phyloP scores from a whole-genome alignment of 441 rosid species.

The Melastoma candidum region DNA sequence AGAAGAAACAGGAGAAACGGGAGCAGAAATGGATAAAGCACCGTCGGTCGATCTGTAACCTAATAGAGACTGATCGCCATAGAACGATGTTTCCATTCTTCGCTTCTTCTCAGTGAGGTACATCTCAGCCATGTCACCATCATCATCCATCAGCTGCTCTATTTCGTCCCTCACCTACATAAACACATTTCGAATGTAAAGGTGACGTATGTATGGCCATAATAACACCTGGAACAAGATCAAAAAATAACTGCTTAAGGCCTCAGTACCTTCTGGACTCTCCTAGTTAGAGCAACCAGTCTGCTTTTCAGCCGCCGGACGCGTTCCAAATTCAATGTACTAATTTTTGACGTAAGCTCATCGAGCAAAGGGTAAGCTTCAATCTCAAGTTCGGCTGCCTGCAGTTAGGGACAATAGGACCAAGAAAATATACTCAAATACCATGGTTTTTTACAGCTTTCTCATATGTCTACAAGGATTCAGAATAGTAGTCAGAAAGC shows the following conservation, averaged over 20 bases:
- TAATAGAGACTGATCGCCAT: conserved; percentile 66
- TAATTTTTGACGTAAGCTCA: conserved; percentile 94
- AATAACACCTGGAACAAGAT: background rate
- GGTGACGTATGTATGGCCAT: too few relatives aligned
- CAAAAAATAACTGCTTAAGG: too few relatives aligned
- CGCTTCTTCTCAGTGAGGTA: conserved; percentile 91
- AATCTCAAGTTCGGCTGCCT: conserved; percentile 97
- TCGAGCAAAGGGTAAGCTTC: conserved; percentile 97
- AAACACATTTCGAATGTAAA: conserved; percentile 1
- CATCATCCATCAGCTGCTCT: conserved; percentile 99
- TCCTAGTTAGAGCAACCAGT: conserved; percentile 86
- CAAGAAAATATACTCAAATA: too few relatives aligned
- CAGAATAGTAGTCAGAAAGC: too few relatives aligned
- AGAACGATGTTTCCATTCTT: conserved; percentile 68
- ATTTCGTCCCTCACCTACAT: conserved; percentile 91
- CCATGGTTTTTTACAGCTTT: too few relatives aligned
- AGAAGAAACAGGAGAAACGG: conserved; percentile 91
- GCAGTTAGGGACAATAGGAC: background rate
- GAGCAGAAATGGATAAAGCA: conserved; percentile 64
- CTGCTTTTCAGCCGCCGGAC: conserved; percentile 92
- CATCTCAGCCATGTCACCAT: conserved; percentile 99
- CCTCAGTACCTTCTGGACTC: conserved; percentile 81
- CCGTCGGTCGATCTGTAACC: conserved; percentile 77
- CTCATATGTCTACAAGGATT: too few relatives aligned
- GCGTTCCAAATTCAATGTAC: conserved; percentile 89